These are phyloP conservation scores for Acer yangbiense DNA, from an alignment of 345 rosid species.

Conservation along the genomic window DNA sequence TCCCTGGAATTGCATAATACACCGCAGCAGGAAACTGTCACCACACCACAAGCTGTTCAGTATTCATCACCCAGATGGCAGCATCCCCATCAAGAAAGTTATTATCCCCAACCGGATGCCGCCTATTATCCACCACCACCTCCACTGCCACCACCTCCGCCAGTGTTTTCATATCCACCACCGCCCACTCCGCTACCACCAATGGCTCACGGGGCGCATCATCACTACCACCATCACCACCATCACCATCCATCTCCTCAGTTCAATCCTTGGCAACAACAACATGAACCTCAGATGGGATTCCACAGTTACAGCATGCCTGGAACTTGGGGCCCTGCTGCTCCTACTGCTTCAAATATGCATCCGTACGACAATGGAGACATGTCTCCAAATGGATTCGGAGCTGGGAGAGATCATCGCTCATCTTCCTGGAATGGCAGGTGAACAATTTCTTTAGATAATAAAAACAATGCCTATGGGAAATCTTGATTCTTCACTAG, in stretches of 20 bases:
- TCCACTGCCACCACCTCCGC: not conserved
- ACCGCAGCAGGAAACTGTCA: not conserved
- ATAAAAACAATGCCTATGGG: no score
- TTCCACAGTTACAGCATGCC: conserved; percentile 8
- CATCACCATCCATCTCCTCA: conserved; percentile 18
- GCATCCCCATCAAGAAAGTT: conserved; percentile 20
- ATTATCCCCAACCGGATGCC: conserved; percentile 14
- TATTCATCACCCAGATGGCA: conserved; percentile 2
- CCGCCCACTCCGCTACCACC: conserved; percentile 20
- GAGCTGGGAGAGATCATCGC: not conserved
- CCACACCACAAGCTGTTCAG: not conserved
- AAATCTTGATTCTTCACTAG: conserved; percentile 12
- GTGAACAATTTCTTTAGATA: conserved; percentile 5
- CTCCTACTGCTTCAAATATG: not conserved
- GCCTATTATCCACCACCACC: conserved; percentile 17
- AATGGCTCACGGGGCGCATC: conserved; percentile 10
- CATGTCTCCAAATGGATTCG: conserved; percentile 9
- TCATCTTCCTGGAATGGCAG: conserved; percentile 37
- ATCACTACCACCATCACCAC: no score
- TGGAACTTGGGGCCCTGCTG: conserved; percentile 15
- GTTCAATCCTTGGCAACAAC: conserved; percentile 15
- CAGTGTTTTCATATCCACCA: not conserved
- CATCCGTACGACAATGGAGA: conserved; percentile 12
- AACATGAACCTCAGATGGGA: conserved; percentile 9
- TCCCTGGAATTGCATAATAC: conserved; percentile 1